These are phyloP conservation scores for Piper betle DNA, from an alignment of 164 flowering plant genomes.

Conservation along the genomic window DNA sequence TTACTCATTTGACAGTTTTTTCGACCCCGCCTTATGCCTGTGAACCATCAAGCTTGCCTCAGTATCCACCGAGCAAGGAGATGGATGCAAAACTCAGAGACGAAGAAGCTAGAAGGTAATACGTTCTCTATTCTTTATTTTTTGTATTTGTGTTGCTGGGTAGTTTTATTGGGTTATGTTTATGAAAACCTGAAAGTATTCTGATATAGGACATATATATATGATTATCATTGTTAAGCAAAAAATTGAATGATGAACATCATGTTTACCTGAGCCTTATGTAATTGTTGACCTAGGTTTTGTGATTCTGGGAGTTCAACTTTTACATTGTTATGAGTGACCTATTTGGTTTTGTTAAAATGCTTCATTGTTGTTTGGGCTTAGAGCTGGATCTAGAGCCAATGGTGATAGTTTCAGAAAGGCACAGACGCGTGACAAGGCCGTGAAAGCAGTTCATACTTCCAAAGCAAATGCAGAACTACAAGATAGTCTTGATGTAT, in stretches of 20 bases:
- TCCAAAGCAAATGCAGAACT: constrained; percentile 84
- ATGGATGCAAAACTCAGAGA: constrained; percentile 92
- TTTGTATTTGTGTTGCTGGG: neutral
- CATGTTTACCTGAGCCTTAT: neutral
- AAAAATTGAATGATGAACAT: neutral
- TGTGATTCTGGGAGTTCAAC: neutral
- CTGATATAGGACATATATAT: neutral
- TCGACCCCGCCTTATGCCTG: constrained; percentile 76
- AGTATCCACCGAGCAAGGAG: constrained; percentile 94
- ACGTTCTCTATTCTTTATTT: neutral
- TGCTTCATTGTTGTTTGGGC: constrained; percentile 20
- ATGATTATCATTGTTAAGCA: neutral
- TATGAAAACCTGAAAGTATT: neutral
- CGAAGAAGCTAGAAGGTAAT: constrained; percentile 87
- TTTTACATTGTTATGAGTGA: neutral
- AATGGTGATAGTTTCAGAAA: constrained; percentile 60
- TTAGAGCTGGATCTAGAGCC: constrained; percentile 53
- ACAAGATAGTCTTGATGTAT: constrained; percentile 76
- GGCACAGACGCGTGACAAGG: constrained; percentile 54
- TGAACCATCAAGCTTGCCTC: constrained; percentile 88
- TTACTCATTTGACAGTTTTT: constrained; percentile 50
- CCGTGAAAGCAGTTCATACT: constrained; percentile 55
- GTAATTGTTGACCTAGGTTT: neutral
- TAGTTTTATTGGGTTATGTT: neutral
- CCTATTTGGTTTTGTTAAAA: neutral